phyloP scores from a whole-genome alignment of 306 rosid species.

The Cyamopsis tetragonoloba region DNA sequence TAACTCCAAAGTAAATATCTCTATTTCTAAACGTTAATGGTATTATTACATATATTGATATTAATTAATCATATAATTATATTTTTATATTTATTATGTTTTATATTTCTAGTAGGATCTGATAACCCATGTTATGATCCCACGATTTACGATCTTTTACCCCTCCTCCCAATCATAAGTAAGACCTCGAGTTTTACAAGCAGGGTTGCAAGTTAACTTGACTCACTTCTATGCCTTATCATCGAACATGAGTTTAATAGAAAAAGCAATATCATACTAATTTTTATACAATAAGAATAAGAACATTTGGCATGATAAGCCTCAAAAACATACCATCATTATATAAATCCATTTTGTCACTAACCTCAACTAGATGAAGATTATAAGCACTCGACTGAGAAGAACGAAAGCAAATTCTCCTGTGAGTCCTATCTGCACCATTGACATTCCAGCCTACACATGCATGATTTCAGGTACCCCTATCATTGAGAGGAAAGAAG shows the following conservation, averaged over 20 bases:
- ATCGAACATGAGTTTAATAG: not conserved
- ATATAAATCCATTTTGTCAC: conserved; percentile 24
- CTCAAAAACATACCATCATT: conserved; percentile 26
- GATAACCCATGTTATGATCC: too few species aligned
- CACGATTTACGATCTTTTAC: too few species aligned
- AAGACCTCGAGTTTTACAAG: too few species aligned
- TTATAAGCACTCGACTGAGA: conserved; percentile 97
- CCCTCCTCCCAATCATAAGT: too few species aligned
- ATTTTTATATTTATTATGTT: too few species aligned
- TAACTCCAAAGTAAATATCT: too few species aligned
- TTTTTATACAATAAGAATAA: too few species aligned
- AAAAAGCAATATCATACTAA: not conserved
- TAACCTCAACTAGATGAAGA: conserved; percentile 96
- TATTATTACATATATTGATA: too few species aligned
- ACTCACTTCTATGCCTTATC: not conserved
- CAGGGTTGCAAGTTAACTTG: not conserved
- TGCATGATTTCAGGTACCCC: conserved; percentile 18
- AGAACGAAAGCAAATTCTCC: conserved; percentile 98
- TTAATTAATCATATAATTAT: too few species aligned
- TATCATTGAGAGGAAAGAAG: conserved; percentile 4
- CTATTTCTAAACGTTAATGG: too few species aligned
- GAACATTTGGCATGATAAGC: too few species aligned
- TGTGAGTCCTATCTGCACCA: conserved; percentile 95
- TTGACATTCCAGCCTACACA: conserved; percentile 86
- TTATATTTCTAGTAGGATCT: too few species aligned